Evolutionary conservation across 1,139 yeast species (phyloP).

Genomic region (Saccharomyces uvarum): DNA sequence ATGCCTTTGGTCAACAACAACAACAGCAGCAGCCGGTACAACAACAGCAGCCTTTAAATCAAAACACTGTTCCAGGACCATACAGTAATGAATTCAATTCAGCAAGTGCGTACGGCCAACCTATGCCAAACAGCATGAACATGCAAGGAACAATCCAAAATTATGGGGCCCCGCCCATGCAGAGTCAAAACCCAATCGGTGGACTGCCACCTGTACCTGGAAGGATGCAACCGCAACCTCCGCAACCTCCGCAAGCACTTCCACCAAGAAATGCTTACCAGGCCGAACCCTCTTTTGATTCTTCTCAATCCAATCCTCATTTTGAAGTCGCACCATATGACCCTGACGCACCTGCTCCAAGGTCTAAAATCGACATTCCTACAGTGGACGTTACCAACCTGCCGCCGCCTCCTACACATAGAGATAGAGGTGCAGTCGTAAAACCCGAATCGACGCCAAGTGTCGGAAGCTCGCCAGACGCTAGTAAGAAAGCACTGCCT

Average conservation of each 20-base stretch:
- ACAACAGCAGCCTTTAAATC: conserved; percentile 3
- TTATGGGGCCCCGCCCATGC: background rate
- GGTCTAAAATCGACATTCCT: conserved; percentile 10
- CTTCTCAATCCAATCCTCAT: background rate
- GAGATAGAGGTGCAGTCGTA: conserved; percentile 14
- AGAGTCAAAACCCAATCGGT: background rate
- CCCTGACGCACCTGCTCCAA: conserved; percentile 14
- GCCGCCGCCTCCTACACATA: conserved; percentile 29
- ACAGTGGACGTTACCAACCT: conserved; percentile 15
- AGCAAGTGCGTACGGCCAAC: background rate
- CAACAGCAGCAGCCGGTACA: conserved; percentile 6
- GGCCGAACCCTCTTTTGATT: background rate
- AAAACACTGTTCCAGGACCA: conserved; percentile 1
- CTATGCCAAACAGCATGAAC: background rate
- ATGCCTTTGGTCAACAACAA: conserved; percentile 4
- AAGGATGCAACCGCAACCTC: background rate
- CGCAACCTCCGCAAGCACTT: background rate
- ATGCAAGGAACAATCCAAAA: background rate
- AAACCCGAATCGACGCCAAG: background rate
- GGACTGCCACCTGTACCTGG: background rate
- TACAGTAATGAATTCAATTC: background rate
- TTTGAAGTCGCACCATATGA: conserved; percentile 22
- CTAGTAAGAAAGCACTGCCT: background rate
- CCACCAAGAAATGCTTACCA: background rate
- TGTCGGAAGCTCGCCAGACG: background rate